These are phyloP conservation scores for Coix lacrymajobi DNA, from an alignment of 176 grass and related monocot genomes.

Conservation along the genomic window DNA sequence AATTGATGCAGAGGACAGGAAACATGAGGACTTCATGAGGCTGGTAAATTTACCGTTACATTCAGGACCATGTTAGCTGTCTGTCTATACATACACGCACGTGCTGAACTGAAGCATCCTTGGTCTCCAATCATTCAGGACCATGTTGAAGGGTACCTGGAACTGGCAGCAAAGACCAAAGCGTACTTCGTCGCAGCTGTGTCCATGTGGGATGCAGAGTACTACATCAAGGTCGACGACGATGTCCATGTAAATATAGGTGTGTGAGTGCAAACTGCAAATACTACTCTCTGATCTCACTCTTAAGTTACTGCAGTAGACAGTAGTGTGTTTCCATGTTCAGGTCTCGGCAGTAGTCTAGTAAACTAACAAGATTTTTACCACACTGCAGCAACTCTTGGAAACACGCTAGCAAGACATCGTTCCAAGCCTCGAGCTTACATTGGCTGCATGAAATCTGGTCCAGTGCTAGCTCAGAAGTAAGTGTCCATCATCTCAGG, in stretches of 20 bases:
- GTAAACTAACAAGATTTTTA: not conserved
- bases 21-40: conserved; percentile 79
- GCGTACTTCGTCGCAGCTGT: conserved; percentile 72
- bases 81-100: not conserved
- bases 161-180: conserved; percentile 83
- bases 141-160: conserved; percentile 94
- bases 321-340: not conserved
- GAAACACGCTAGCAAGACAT: conserved; percentile 54
- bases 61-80: not conserved
- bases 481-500: conserved; percentile 26
- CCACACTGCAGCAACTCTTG: conserved; percentile 67
- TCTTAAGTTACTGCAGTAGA: not conserved
- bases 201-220: conserved; percentile 90
- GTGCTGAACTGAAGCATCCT: not conserved
- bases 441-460: conserved; percentile 94
- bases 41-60: conserved; percentile 50
- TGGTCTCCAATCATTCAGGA: conserved; percentile 40
- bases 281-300: not conserved
- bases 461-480: conserved; percentile 88
- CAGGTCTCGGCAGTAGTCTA: not conserved
- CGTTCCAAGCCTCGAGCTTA: conserved; percentile 74
- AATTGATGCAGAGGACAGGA: conserved; percentile 83
- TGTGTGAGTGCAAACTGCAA: not conserved
- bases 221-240: conserved; percentile 93
- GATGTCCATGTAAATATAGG: conserved; percentile 99